A percentile compares a stretch with the other conserved stretches of the same genome.
These are phyloP conservation scores for Pleurotus tuoliensis DNA, from an alignment of 768 basidiomycete species.

Conservation along the genomic window DNA sequence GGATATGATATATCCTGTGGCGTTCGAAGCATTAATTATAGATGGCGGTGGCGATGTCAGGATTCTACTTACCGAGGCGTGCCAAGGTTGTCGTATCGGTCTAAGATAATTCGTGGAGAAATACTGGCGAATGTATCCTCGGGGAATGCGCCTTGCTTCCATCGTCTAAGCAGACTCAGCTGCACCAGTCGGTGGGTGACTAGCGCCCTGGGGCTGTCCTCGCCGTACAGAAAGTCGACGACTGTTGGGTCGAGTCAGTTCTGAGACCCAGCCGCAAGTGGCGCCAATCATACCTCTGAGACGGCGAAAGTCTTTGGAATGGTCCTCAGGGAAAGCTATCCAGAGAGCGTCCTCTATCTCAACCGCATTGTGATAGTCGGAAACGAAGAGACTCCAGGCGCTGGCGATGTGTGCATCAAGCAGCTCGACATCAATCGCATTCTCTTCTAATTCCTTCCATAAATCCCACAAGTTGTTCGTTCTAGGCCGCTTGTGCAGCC, in stretches of 20 bases:
- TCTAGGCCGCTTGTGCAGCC: conserved; percentile 22
- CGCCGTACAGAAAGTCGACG: conserved; percentile 33
- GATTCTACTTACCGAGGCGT: conserved; percentile 40
- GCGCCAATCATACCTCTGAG: neutral
- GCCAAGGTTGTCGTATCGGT: conserved; percentile 32
- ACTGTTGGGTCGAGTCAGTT: conserved; percentile 24
- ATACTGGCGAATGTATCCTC: neutral
- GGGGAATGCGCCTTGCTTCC: conserved; percentile 29
- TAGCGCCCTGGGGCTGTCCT: conserved; percentile 32
- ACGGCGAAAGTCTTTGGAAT: conserved; percentile 9
- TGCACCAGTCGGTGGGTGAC: conserved; percentile 36
- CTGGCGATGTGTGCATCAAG: conserved; percentile 29
- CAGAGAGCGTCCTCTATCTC: conserved; percentile 49
- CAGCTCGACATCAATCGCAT: conserved; percentile 19
- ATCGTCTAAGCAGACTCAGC: conserved; percentile 32
- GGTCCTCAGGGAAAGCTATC: conserved; percentile 35
- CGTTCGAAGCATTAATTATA: neutral
- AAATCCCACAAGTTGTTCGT: conserved; percentile 10
- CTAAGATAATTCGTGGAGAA: conserved; percentile 10
- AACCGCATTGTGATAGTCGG: conserved; percentile 29
- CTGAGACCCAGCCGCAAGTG: too few relatives aligned
- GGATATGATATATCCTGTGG: conserved; percentile 37
- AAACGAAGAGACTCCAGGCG: conserved; percentile 41
- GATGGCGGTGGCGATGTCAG: neutral
- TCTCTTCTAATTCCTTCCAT: conserved; percentile 8